Evolutionary conservation across 257 asterid species (phyloP), one percentile per base, ranked within the genome.

Genomic region (Fraxinus quadrangulata): DNA sequence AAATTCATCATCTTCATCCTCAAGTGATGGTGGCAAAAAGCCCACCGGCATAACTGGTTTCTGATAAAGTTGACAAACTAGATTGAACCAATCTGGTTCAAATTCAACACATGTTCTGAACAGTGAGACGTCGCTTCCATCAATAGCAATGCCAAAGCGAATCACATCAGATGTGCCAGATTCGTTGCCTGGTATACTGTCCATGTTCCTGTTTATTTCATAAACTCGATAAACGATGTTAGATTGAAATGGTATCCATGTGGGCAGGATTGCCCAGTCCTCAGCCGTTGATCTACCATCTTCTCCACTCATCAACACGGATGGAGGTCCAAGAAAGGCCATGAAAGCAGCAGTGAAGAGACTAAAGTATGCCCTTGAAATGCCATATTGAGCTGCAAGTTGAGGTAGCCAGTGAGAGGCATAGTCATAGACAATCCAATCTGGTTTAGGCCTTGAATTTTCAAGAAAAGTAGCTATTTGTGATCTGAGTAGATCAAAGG

Each of bases 341-440:
- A 91, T 85, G 63, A 86, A 79, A 59, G 95, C 95, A 47, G 97
- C 97, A 7, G 89, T 88, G 67, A 92, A 94, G 69, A 92, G 91
- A 79, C 96, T 90, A 33, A 92, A 92, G 66, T 21, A 90, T 2
- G 89, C 96, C 2, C 78, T 71, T 0, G 87, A 81, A 42, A 92
- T 51, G 23, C 89, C 85, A 5, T 79, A 16, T 3, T 82, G 84
- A 33, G 80, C 71, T 1, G 96, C 97, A 19, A 82, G 79, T 2
- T 24, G 56, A 1, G 96, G 96, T 21, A 94, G 59, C 98, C 98
- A 94, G 26, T 90, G 97, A 54, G 97, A 85, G 59, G 97, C 90
- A 69, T 91, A 94, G 74, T 94, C 97, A 11, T 83, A 87, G 1
- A 94, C 81, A 21, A 94, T 84, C 97, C 97, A 94, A 67, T 94